Base-by-base conservation (phyloP, 805 yeast species). In the Ogataea pini region DNA sequence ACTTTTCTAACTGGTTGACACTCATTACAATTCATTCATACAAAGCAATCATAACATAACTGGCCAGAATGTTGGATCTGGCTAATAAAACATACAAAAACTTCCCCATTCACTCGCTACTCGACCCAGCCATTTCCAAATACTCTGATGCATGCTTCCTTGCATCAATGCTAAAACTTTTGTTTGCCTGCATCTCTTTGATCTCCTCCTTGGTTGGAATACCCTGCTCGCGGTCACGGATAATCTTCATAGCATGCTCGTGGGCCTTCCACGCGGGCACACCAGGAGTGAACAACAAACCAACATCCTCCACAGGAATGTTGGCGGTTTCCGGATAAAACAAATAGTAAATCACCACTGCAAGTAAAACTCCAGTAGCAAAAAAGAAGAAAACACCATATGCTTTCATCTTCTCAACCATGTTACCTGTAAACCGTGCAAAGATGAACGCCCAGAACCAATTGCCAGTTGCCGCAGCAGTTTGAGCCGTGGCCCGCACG, bases 221-320 rank as follows among this genome's bases (percentile, higher is more conserved):
- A 4, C 46, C 46, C 12, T 10, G 32, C 17, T 42, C 46, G 12
- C 46, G 31, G 24, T 25, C 33, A 14, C 38, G 34, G 33, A 42
- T 42, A 16, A 42, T 24, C 24, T 22, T 18, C 46, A 42, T 24
- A 8, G 46, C 46, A 27, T 42, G 39, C 22, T 33, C 25, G 33
- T 42, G 46, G 17, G 46, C 46, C 22, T 34, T 32, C 46, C 46
- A 42, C 18, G 46, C 46, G 13, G 46, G 46, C 32, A 42, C 39
- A 7, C 46, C 46, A 6, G 46, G 46, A 29, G 46, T 42, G 33
- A 42, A 42, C 22, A 42, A 32, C 20, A 42, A 13, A 10, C 39
- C 46, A 33, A 42, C 39, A 42, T 42, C 46, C 39, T 42, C 46
- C 38, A 42, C 46, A 34, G 46, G 46, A 42, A 42, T 42, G 33